These are phyloP conservation scores for Cyclotella cryptica DNA, from an alignment of 108 stramenopile species.

Conservation along the genomic window DNA sequence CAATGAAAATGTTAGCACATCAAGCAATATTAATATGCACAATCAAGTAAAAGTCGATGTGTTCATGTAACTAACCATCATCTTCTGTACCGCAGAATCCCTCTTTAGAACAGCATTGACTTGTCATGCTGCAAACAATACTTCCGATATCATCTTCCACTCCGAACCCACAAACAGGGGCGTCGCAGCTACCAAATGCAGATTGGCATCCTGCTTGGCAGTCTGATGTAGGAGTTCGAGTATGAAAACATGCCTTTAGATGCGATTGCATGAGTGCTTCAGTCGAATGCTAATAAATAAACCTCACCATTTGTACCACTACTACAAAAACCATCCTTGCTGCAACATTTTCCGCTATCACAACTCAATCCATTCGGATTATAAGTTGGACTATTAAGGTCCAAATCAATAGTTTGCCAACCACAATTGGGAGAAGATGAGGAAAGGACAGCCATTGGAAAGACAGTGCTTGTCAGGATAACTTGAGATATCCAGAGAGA, in stretches of 20 bases:
- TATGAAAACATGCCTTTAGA: background rate
- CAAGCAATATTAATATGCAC: background rate
- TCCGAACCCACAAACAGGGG: conserved; percentile 5
- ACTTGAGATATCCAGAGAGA: conserved; percentile 1
- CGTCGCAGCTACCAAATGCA: background rate
- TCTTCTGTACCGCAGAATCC: conserved; percentile 9
- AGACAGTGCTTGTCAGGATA: conserved; percentile 9
- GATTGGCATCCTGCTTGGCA: conserved; percentile 13
- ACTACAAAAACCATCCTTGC: conserved; percentile 7
- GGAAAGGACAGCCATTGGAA: background rate
- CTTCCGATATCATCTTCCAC: background rate
- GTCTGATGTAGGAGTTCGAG: background rate
- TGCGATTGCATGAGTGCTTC: background rate
- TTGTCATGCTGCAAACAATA: background rate
- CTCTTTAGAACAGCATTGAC: conserved; percentile 5
- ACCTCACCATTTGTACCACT: background rate
- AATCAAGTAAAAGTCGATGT: background rate
- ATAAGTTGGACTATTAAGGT: conserved; percentile 5
- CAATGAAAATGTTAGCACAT: background rate
- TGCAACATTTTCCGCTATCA: conserved; percentile 1
- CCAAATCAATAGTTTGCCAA: conserved; percentile 14
- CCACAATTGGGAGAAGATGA: background rate
- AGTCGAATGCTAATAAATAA: background rate
- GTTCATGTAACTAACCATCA: background rate
- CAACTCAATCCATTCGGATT: conserved; percentile 11